phyloP scores from a whole-genome alignment of 2,329 filamentous ascomycete genomes.

The Fusarium caatingaense region DNA sequence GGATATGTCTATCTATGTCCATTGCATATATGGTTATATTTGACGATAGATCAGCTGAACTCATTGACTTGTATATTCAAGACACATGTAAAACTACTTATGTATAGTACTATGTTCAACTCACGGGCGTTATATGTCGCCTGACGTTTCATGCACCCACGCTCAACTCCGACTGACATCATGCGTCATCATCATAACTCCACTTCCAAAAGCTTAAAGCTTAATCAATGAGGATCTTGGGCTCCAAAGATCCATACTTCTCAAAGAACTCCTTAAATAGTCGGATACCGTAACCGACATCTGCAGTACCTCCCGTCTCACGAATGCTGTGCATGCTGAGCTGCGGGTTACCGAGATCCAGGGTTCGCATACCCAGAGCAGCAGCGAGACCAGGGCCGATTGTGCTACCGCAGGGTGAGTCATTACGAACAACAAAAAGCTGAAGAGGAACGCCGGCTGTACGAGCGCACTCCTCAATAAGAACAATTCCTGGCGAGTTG shows the following conservation, averaged over 20 bases:
- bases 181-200: slow-evolving; percentile 16
- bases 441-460: slow-evolving; percentile 85
- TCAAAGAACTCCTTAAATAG: slow-evolving; percentile 90
- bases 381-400: slow-evolving; percentile 97
- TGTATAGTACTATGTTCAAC: slow-evolving; percentile 6
- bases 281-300: slow-evolving; percentile 86
- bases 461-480: slow-evolving; percentile 87
- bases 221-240: slow-evolving; percentile 85
- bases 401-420: slow-evolving; percentile 92
- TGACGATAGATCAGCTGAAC: slow-evolving; percentile 6
- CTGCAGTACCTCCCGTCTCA: slow-evolving; percentile 88
- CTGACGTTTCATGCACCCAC: not conserved
- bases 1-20: slow-evolving; percentile 35
- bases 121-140: not conserved
- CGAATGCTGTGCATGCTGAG: slow-evolving; percentile 97
- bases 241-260: slow-evolving; percentile 84
- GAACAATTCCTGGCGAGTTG: slow-evolving; percentile 92
- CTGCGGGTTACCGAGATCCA: slow-evolving; percentile 94
- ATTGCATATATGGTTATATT: not conserved
- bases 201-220: not conserved
- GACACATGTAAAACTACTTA: slow-evolving; percentile 3
- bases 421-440: slow-evolving; percentile 95
- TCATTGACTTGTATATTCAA: slow-evolving; percentile 12
- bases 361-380: slow-evolving; percentile 84
- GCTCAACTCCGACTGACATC: slow-evolving; percentile 25